Percentiles rank a stretch among this genome's conserved stretches.
phyloP scores from a whole-genome alignment of 2,329 filamentous ascomycete species.

The Aspergillus aculeatus region DNA sequence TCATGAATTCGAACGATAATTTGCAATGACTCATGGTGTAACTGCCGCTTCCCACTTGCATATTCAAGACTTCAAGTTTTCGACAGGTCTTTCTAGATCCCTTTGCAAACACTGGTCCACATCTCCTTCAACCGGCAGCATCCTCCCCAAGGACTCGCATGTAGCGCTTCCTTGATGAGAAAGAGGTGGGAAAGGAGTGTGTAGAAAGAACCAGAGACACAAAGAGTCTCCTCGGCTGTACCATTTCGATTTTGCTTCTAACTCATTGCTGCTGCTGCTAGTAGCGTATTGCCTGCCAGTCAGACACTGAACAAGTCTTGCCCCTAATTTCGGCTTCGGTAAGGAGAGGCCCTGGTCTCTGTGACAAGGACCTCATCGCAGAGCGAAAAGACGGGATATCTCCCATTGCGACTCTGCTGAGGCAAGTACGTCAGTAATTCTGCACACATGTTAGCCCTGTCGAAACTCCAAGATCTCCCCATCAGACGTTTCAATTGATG shows the following conservation, averaged over 20 bases:
- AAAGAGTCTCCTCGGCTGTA: conserved; percentile 13
- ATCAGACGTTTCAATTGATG: not conserved
- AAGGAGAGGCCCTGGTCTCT: not conserved
- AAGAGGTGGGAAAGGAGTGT: conserved; percentile 26
- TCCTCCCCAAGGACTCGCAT: conserved; percentile 42
- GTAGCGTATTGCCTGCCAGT: conserved; percentile 8
- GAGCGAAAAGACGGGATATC: not conserved
- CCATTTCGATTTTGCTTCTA: conserved; percentile 21
- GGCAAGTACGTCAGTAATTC: not conserved
- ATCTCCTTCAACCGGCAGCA: not conserved
- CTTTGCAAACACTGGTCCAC: not conserved
- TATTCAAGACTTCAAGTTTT: not conserved
- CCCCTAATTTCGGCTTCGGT: not conserved
- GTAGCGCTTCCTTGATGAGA: conserved; percentile 40
- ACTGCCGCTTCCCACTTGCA: not conserved
- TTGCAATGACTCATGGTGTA: not conserved
- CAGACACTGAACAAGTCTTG: conserved; percentile 1
- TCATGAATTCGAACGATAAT: not conserved
- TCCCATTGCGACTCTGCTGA: not conserved
- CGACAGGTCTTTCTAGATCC: not conserved
- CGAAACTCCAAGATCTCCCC: not conserved
- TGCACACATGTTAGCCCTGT: not conserved
- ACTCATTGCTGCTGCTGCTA: conserved; percentile 12
- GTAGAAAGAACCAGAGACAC: conserved; percentile 14
- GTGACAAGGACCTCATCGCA: not conserved